These are phyloP conservation scores for Lantana camara DNA, from an alignment of 257 asterid species.

Conservation along the genomic window DNA sequence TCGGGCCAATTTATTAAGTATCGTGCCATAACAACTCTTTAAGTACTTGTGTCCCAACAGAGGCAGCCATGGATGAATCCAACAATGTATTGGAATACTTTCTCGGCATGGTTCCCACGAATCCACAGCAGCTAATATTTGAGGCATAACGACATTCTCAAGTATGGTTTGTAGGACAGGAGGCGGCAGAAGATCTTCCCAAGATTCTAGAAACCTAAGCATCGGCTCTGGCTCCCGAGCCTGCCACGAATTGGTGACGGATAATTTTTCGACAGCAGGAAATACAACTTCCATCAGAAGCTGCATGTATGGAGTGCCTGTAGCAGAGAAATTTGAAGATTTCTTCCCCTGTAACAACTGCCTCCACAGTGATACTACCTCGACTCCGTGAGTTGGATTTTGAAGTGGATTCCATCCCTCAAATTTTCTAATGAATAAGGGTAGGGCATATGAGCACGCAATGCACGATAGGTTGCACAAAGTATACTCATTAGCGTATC, in stretches of 20 bases:
- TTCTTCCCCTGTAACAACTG: slow-evolving; percentile 63
- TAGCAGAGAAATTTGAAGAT: slow-evolving; percentile 38
- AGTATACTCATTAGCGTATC: slow-evolving; percentile 63
- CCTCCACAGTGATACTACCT: slow-evolving; percentile 70
- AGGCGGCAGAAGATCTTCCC: slow-evolving; percentile 81
- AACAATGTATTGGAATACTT: slow-evolving; percentile 80
- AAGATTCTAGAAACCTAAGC: slow-evolving; percentile 81
- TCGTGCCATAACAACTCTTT: slow-evolving; percentile 76
- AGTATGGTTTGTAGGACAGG: slow-evolving; percentile 62
- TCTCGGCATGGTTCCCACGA: slow-evolving; percentile 93
- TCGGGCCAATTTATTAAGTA: slow-evolving; percentile 66
- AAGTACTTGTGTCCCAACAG: slow-evolving; percentile 68
- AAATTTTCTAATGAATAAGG: slow-evolving; percentile 75
- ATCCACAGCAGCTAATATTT: slow-evolving; percentile 73
- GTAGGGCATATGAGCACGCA: slow-evolving; percentile 82
- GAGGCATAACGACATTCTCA: slow-evolving; percentile 68
- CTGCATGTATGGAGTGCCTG: slow-evolving; percentile 72
- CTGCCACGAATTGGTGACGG: slow-evolving; percentile 90
- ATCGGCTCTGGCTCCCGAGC: slow-evolving; percentile 90
- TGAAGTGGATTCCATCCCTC: slow-evolving; percentile 97
- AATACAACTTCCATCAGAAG: slow-evolving; percentile 89
- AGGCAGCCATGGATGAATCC: slow-evolving; percentile 98
- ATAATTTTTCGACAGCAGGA: slow-evolving; percentile 93
- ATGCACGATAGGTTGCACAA: slow-evolving; percentile 77
- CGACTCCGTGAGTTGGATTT: slow-evolving; percentile 79